phyloP scores from a whole-genome alignment of 1,284 basidiomycete species.

The Cutaneotrichosporon curvatum region DNA sequence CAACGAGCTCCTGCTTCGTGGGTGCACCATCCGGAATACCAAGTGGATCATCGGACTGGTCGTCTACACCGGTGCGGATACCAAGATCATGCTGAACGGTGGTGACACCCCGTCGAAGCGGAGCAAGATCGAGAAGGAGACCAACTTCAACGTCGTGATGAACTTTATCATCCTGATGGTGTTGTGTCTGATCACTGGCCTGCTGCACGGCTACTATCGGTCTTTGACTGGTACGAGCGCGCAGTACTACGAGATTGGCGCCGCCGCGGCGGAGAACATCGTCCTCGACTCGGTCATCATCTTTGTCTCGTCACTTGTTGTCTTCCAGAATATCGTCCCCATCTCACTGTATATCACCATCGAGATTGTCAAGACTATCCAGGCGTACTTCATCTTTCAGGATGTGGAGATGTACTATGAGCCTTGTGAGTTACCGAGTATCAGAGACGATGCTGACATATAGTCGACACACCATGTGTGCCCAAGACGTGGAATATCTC shows the following conservation, averaged over 20 bases:
- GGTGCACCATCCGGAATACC: slow-evolving; percentile 88
- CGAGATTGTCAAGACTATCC: slow-evolving; percentile 93
- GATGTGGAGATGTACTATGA: slow-evolving; percentile 96
- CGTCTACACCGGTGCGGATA: slow-evolving; percentile 88
- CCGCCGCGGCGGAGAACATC: slow-evolving; percentile 57
- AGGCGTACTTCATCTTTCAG: slow-evolving; percentile 95
- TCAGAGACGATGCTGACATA: background rate
- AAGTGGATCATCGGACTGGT: slow-evolving; percentile 91
- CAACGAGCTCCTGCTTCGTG: slow-evolving; percentile 87
- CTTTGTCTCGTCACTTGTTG: slow-evolving; percentile 81
- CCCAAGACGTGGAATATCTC: slow-evolving; percentile 99
- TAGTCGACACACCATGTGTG: slow-evolving; percentile 73
- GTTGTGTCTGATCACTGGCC: slow-evolving; percentile 63
- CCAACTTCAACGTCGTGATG: slow-evolving; percentile 75
- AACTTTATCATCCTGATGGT: slow-evolving; percentile 75
- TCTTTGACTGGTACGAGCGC: slow-evolving; percentile 60
- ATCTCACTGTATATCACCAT: slow-evolving; percentile 96
- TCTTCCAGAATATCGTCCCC: slow-evolving; percentile 96
- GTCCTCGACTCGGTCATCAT: slow-evolving; percentile 78
- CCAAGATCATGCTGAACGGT: slow-evolving; percentile 97
- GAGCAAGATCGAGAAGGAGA: slow-evolving; percentile 94
- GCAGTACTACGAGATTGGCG: slow-evolving; percentile 62
- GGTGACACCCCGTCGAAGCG: slow-evolving; percentile 84
- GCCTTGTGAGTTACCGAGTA: slow-evolving; percentile 53
- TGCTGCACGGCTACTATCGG: slow-evolving; percentile 53